Percentiles rank a stretch among this genome's conserved stretches.
Conservation (phyloP, 192 early-diverging fungal species). For the Glomus cerebriforme region DNA sequence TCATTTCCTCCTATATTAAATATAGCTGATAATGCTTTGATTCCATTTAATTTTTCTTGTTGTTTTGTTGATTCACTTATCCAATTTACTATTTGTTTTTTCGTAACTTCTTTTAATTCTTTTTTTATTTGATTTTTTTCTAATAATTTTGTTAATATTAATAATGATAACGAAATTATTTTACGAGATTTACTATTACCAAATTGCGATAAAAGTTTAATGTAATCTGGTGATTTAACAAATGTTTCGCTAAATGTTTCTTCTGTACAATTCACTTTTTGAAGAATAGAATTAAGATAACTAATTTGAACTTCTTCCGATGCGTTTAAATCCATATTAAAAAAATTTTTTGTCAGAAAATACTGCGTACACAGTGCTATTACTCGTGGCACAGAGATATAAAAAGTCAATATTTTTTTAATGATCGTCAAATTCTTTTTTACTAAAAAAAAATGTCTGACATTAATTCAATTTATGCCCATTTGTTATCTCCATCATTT, state of each 20-base stretch:
- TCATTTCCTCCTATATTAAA: conserved; percentile 68
- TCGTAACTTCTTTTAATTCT: conserved; percentile 19
- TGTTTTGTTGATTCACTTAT: conserved; percentile 41
- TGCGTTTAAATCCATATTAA: not conserved
- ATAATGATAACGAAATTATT: not conserved
- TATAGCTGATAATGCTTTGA: conserved; percentile 57
- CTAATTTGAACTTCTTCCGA: not conserved
- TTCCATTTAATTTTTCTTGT: conserved; percentile 38
- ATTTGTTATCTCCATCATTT: conserved; percentile 79
- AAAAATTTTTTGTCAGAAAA: not conserved
- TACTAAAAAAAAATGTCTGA: not conserved
- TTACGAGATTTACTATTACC: not conserved
- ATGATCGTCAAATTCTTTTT: too few relatives aligned
- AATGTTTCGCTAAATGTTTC: not conserved
- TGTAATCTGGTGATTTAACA: not conserved
- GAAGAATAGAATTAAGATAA: not conserved
- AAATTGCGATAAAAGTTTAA: not conserved
- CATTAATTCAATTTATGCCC: conserved; percentile 38
- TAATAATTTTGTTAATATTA: conserved; percentile 27
- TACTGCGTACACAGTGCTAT: too few relatives aligned
- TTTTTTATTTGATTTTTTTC: conserved; percentile 3
- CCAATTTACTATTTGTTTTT: conserved; percentile 37
- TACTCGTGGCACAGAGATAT: too few relatives aligned
- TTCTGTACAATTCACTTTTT: not conserved
- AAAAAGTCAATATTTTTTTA: too few relatives aligned